phyloP scores from a whole-genome alignment of 768 basidiomycete species.

The Rossbeevera mucosa region DNA sequence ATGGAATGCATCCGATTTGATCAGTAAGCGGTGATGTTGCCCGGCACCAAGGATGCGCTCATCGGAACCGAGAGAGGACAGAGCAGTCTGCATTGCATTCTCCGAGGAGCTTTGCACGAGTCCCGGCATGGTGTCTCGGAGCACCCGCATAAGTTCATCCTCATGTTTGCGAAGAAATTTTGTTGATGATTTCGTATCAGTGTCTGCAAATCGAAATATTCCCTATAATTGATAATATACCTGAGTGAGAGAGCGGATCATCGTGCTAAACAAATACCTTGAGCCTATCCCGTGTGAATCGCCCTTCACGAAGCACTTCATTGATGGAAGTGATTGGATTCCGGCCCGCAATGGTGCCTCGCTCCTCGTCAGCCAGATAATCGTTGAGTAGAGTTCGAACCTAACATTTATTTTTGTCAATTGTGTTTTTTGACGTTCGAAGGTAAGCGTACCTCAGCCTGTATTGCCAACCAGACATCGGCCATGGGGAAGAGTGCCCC shows the following conservation, averaged over 20 bases:
- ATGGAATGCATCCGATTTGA: slow-evolving; percentile 91
- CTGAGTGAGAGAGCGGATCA: not conserved
- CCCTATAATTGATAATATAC: slow-evolving; percentile 43
- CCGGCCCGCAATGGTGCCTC: slow-evolving; percentile 68
- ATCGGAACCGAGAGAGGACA: slow-evolving; percentile 61
- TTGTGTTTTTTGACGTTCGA: not conserved
- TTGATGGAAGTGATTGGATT: slow-evolving; percentile 93
- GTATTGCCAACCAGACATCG: slow-evolving; percentile 86
- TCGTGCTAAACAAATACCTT: slow-evolving; percentile 48
- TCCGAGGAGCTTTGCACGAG: slow-evolving; percentile 71
- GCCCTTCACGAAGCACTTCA: slow-evolving; percentile 84
- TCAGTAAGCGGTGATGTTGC: slow-evolving; percentile 79
- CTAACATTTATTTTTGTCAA: slow-evolving; percentile 37
- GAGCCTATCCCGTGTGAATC: slow-evolving; percentile 68
- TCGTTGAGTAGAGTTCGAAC: slow-evolving; percentile 79
- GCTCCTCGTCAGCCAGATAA: slow-evolving; percentile 90
- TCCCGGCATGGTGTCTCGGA: slow-evolving; percentile 92
- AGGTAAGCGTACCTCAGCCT: slow-evolving; percentile 63
- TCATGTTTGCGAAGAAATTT: slow-evolving; percentile 73
- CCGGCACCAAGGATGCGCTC: slow-evolving; percentile 69
- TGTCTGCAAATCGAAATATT: slow-evolving; percentile 89
- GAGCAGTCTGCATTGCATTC: slow-evolving; percentile 53
- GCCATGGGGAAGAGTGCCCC: slow-evolving; percentile 74
- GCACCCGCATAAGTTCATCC: slow-evolving; percentile 74
- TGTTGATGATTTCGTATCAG: slow-evolving; percentile 67